phyloP scores from a whole-genome alignment of 768 basidiomycete species.

The Suillus plorans region DNA sequence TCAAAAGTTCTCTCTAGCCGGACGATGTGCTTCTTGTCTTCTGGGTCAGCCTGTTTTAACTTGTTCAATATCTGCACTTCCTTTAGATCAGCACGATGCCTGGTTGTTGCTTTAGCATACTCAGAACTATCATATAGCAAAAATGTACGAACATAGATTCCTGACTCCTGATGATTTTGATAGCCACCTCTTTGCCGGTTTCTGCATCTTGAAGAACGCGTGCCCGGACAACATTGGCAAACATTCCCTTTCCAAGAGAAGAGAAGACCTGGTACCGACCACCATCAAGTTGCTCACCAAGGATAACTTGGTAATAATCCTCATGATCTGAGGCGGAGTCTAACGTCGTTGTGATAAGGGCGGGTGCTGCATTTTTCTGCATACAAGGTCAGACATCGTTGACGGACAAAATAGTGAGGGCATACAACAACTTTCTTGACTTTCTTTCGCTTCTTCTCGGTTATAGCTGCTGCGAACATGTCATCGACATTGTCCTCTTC shows the following conservation, averaged over 20 bases:
- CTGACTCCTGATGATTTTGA: constrained; percentile 95
- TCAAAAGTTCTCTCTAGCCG: too few relatives aligned
- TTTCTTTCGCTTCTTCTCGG: constrained; percentile 55
- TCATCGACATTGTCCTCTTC: constrained; percentile 91
- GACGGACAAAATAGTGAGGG: background rate
- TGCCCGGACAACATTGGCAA: constrained; percentile 93
- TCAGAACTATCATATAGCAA: constrained; percentile 4
- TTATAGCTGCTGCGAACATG: constrained; percentile 79
- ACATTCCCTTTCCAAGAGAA: constrained; percentile 99
- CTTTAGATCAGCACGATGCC: constrained; percentile 94
- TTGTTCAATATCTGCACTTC: constrained; percentile 89
- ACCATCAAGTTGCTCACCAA: constrained; percentile 91
- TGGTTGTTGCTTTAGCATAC: constrained; percentile 30
- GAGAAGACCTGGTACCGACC: constrained; percentile 95
- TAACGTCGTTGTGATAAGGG: constrained; percentile 70
- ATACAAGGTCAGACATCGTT: constrained; percentile 8
- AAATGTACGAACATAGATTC: constrained; percentile 82
- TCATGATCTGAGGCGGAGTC: constrained; percentile 93
- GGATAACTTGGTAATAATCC: constrained; percentile 92
- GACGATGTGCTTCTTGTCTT: constrained; percentile 99
- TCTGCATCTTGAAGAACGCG: constrained; percentile 71
- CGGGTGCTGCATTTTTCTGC: constrained; percentile 54
- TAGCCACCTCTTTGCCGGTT: constrained; percentile 82
- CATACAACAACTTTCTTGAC: constrained; percentile 58
- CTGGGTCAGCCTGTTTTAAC: constrained; percentile 85